A percentile compares a stretch with the other conserved stretches of the same genome.
Conservation (phyloP, 2,329 filamentous ascomycete genomes). For the Cyclaneusma minus region DNA sequence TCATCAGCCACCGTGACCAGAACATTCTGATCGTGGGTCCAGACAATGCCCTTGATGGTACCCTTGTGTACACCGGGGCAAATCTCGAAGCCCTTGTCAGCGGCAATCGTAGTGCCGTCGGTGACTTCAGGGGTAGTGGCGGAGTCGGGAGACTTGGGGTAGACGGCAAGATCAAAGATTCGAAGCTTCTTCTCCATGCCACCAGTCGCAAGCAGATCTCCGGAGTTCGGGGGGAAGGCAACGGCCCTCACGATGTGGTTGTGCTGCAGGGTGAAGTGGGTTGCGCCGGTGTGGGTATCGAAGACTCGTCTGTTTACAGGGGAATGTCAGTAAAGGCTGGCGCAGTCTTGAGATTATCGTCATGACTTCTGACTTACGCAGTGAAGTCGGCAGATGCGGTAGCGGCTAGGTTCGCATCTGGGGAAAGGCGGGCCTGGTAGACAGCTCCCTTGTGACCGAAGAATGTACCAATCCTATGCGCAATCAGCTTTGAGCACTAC, state of each 20-base stretch:
- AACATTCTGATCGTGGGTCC: conserved; percentile 77
- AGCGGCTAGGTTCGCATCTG: conserved; percentile 74
- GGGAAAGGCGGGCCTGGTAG: conserved; percentile 85
- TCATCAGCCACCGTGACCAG: conserved; percentile 84
- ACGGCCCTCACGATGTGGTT: conserved; percentile 90
- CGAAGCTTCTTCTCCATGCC: conserved; percentile 94
- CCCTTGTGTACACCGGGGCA: conserved; percentile 69
- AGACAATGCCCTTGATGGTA: conserved; percentile 92
- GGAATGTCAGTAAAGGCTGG: conserved; percentile 16
- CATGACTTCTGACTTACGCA: conserved; percentile 52
- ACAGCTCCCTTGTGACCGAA: conserved; percentile 97
- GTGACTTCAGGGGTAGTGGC: conserved; percentile 19
- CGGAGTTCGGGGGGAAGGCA: conserved; percentile 70
- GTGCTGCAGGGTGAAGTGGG: conserved; percentile 74
- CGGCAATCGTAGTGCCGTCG: conserved; percentile 29
- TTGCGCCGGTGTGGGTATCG: conserved; percentile 91
- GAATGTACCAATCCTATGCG: conserved; percentile 74
- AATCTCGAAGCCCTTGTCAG: conserved; percentile 67
- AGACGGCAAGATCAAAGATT: conserved; percentile 76
- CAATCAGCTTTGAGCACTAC: too few species aligned
- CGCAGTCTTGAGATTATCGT: too few species aligned
- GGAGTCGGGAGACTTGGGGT: conserved; percentile 32
- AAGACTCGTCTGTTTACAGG: conserved; percentile 66
- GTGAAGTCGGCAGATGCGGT: conserved; percentile 95
- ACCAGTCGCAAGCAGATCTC: conserved; percentile 79